Evolutionary conservation across 2,329 filamentous ascomycete species (phyloP), one percentile per base, ranked within the genome.

Genomic region (Arthrobotrys musiformis): DNA sequence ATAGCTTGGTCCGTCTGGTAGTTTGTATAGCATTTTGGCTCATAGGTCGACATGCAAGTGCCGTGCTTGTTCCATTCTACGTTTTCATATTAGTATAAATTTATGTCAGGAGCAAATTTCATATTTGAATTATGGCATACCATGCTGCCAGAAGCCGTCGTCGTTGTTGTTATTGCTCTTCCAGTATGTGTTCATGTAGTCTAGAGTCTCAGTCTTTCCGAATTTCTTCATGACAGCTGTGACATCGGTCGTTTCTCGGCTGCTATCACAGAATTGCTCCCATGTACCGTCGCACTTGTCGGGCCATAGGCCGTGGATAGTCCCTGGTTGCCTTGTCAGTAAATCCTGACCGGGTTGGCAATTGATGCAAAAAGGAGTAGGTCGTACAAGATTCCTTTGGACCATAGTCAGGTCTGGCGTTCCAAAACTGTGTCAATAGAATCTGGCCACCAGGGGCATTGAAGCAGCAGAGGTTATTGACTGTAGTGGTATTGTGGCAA

Each of bases 401-500:
- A 0, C 92, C 91, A 2, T 89, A 87, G 0, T 86, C 84, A 0
- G 90, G 90, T 72, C 87, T 82, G 0, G 89, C 87, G 81, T 93
- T 91, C 91, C 91, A 93, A 84, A 93, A 93, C 80, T 93, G 91
- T 1, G 92, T 93, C 82, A 89, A 88, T 3, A 93, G 86, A 50
- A 93, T 84, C 78, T 92, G 88, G 6, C 92, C 92, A 2, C 90
- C 89, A 0, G 91, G 91, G 22, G 88, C 86, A 81, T 91, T 91
- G 85, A 93, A 91, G 84, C 92, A 93, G 85, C 92, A 93, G 5
- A 89, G 87, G 81, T 93, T 86, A 61, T 86, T 82, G n/a, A 88
- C 86, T 6, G 84, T 83, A 2, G 89, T 89, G 4, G 86, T 88
- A 81, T 90, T 90, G 70, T 89, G 87, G 81, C 91, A 93, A 80